Conservation (phyloP, 2,329 filamentous ascomycete species). For the Colletotrichum tofieldiae region DNA sequence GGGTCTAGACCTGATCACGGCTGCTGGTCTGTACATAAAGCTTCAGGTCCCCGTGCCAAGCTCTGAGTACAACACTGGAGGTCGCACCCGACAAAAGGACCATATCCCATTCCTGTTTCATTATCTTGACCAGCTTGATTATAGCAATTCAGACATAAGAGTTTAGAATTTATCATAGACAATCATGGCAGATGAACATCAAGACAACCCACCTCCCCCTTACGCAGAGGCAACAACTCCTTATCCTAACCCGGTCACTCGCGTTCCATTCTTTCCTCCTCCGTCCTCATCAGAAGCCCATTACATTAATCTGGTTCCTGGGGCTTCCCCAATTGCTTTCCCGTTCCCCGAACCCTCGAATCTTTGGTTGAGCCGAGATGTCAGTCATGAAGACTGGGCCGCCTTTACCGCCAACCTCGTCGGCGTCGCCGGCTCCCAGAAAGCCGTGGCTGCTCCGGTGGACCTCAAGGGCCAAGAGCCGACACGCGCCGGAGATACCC, state of each 20-base stretch:
- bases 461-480: no score
- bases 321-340: background rate
- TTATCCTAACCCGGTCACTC: no score
- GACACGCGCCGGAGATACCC: background rate
- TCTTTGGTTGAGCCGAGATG: background rate
- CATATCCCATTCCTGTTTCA: background rate
- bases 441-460: background rate
- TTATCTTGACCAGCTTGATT: background rate
- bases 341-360: background rate
- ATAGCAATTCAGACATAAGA: background rate
- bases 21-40: background rate
- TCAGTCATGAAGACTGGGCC: background rate
- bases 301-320: background rate
- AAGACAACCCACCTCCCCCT: background rate
- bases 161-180: no score
- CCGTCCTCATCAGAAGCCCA: background rate
- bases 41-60: background rate
- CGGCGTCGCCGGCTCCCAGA: background rate
- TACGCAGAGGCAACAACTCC: background rate
- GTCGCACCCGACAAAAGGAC: background rate
- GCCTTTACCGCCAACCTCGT: background rate
- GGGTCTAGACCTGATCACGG: rapidly evolving
- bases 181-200: background rate
- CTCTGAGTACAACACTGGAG: background rate
- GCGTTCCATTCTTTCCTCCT: background rate